Evolutionary conservation across 2,329 filamentous ascomycete species (phyloP), one percentile per base, ranked within the genome.

Genomic region (Apiospora hydei): DNA sequence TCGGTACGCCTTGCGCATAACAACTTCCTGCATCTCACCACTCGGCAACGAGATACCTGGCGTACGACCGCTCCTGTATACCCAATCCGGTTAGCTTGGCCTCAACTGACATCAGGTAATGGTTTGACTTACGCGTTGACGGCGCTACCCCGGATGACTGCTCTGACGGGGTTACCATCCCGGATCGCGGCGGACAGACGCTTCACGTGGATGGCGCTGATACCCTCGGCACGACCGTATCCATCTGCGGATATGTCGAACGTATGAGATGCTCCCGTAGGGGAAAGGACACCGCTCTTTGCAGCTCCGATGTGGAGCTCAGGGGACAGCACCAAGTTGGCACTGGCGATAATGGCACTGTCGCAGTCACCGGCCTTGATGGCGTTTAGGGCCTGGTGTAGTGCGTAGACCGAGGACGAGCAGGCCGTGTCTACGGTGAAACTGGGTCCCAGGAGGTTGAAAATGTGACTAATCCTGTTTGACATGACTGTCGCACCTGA

Each of bases 291-390:
- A 0, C 80, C 80, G 0, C 78, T 70, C 67, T 82, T 81, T 1
- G 77, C 76, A 2, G 79, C 78, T 46, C 76, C 77, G 72, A 81
- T 76, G 16, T 79, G 76, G 46, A 77, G 72, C 57, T 81, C 77
- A 7, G 75, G 78, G 0, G 76, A 79, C 4, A 81, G 69, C 18
- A 84, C 80, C 10, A 84, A 67, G 74, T 84, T 83, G 26, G 75
- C 75, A n/a, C 82, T 82, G 3, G 75, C 82, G 0, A 81, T 80
- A 6, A 84, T 75, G 24, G 81, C 82, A 0, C 75, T 74, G 11
- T 78, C 75, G 18, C 78, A 81, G 47, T 83, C 82, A 3, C 77
- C 73, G 7, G 64, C 70, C 4, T 8, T 78, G 77, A 38, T 77
- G 2, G 70, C 70, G 14, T 71, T 49, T 10, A 61, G 41, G 13